Percentiles rank a stretch among this genome's conserved stretches.
These are phyloP conservation scores for Alternaria solani DNA, from an alignment of 2,329 filamentous ascomycete species.

Conservation along the genomic window DNA sequence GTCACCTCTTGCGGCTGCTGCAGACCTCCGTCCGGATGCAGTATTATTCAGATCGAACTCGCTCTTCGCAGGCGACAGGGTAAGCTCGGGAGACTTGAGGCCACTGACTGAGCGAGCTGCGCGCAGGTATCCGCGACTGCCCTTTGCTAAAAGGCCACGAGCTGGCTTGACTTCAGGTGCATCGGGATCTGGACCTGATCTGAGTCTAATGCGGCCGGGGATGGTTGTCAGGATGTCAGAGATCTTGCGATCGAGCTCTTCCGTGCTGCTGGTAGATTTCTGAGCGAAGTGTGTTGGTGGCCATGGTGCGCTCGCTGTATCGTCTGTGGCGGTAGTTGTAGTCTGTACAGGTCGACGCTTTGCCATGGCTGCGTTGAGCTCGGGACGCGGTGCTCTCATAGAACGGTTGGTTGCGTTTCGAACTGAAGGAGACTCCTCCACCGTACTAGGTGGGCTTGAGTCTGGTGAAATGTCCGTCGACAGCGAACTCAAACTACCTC, in stretches of 20 bases:
- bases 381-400: slow-evolving; percentile 44
- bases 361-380: slow-evolving; percentile 55
- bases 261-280: slow-evolving; percentile 46
- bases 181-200: slow-evolving; percentile 48
- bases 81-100: slow-evolving; percentile 48
- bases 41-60: slow-evolving; percentile 40
- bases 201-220: slow-evolving; percentile 79
- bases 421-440: slow-evolving; percentile 49
- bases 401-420: slow-evolving; percentile 39
- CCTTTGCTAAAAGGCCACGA: slow-evolving; percentile 37
- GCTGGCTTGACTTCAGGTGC: slow-evolving; percentile 40
- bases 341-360: slow-evolving; percentile 47
- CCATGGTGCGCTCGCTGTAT: slow-evolving; percentile 38
- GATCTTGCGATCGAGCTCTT: slow-evolving; percentile 81
- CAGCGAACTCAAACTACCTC: slow-evolving; percentile 41
- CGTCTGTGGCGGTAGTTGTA: slow-evolving; percentile 50
- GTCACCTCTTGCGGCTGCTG: slow-evolving; percentile 41
- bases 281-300: slow-evolving; percentile 47
- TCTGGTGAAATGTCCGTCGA: slow-evolving; percentile 42
- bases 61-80: slow-evolving; percentile 47
- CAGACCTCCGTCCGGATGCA: slow-evolving; percentile 40
- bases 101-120: slow-evolving; percentile 43
- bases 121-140: slow-evolving; percentile 44
- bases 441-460: slow-evolving; percentile 40
- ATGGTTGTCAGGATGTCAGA: slow-evolving; percentile 79